Evolutionary conservation across 139 green algal species (phyloP), one percentile per base, ranked within the genome.

Genomic region (Chlorella sp.): DNA sequence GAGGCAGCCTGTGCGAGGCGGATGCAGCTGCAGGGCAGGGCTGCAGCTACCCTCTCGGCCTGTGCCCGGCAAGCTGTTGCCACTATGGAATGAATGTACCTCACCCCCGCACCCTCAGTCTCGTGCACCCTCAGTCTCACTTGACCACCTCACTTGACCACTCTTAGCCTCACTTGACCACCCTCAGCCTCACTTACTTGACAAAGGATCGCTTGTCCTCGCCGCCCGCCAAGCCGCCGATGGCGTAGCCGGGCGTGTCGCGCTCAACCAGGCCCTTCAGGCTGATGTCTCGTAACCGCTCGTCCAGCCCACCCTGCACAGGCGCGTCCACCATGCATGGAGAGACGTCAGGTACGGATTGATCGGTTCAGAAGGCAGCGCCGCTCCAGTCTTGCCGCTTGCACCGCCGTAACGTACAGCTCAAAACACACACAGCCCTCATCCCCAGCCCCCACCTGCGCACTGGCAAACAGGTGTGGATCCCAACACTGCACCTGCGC

Each of bases 161-260:
- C n/a, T n/a, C n/a, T n/a, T n/a, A n/a, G n/a, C n/a, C n/a, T n/a
- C n/a, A n/a, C n/a, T n/a, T n/a, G n/a, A n/a, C n/a, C n/a, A 7
- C 11, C 8, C 11, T 54, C 46, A 17, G 46, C 46, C 46, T 54
- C 8, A 3, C 70, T 58, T 65, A 87, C 74, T 75, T 56, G 11
- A 90, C 86, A 80, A 99, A 99, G 51, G 91, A 89, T 34, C 95
- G 91, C 90, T 99, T 99, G 62, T 94, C 93, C 90, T 99, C 96
- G 14, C 96, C 96, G 8, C 97, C 97, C 30, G 95, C 95, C 62
- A 99, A 90, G 20, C 97, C 97, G 3, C 97, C 97, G 56, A 99
- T 98, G 14, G 97, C 97, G 83, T 98, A 99, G 13, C 96, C 97
- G 6, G 96, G 96, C 56, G 92, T 84, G 82, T 95, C 78, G 0